Evolutionary conservation across 2,329 filamentous ascomycete genomes (phyloP), one percentile per base, ranked within the genome.

Genomic region (Hysterium pulicare): DNA sequence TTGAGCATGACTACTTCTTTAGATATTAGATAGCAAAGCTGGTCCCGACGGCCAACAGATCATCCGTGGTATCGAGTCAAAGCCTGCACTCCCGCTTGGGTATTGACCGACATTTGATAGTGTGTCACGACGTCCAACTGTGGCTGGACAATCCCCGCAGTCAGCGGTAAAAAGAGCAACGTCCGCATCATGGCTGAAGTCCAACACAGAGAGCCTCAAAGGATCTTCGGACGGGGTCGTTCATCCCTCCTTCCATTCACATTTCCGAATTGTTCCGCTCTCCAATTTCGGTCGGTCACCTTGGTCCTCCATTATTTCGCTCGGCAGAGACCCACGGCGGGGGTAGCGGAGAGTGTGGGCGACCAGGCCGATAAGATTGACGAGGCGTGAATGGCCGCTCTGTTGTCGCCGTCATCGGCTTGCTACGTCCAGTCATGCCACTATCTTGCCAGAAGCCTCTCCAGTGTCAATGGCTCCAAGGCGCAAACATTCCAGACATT

Each of bases 401-500:
- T 50, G 45, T 44, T 65, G 61, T 58, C 53, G 57, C 57, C 54
- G 55, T 59, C 59, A 61, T 64, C 61, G 58, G 60, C 57, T 49
- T 45, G 41, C 38, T 42, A 37, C 42, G 34, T 36, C 40, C 48
- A 52, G 44, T 50, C 50, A 36, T 49, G 45, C 43, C 44, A 51
- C 44, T 42, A 40, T 44, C 42, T 48, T 39, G 46, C 40, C 45
- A 51, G 50, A 42, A 45, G 41, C 40, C 40, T 38, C 30, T 28
- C 55, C 34, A 44, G 47, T 48, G 46, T 44, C 49, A 45, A 48
- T 36, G 48, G 32, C 37, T 48, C 40, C 47, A 49, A 28, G 7
- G 24, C 24, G 8, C 8, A 33, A 41, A 35, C 36, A 4, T 32
- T 39, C 41, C 21, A 19, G 44, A 32, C 20, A 8, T 22, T 3